Conservation (phyloP, 805 yeast species). For the Vanderwaltozyma verrucispora region DNA sequence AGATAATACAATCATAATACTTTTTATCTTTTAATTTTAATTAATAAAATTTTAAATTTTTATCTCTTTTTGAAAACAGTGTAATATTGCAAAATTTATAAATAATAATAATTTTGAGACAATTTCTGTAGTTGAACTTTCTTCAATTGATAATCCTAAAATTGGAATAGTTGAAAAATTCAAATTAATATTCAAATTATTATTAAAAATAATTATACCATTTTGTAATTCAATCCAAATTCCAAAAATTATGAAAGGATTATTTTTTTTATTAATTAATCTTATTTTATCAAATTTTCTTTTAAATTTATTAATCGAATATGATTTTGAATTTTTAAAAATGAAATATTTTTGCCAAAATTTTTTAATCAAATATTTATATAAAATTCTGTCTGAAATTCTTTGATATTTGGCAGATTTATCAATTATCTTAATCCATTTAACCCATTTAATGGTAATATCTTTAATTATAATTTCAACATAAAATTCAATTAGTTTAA, state of each 20-base stretch:
- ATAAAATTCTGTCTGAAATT: constrained; percentile 4
- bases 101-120: constrained; percentile 13
- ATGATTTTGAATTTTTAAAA: constrained; percentile 5
- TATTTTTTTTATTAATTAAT: background rate
- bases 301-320: constrained; percentile 5
- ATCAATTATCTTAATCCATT: constrained; percentile 10
- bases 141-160: constrained; percentile 7
- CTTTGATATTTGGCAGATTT: constrained; percentile 5
- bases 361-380: constrained; percentile 2
- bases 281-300: background rate
- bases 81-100: constrained; percentile 14
- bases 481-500: constrained; percentile 11
- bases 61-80: constrained; percentile 10
- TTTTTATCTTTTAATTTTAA: no score
- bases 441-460: constrained; percentile 10
- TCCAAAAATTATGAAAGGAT: constrained; percentile 6
- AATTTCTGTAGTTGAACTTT: constrained; percentile 3
- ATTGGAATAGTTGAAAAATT: constrained; percentile 4
- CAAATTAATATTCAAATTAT: constrained; percentile 3
- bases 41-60: no score
- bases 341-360: constrained; percentile 9
- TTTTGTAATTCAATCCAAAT: constrained; percentile 16
- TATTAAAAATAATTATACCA: constrained; percentile 15
- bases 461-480: constrained; percentile 11
- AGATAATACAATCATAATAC: no score